A percentile compares a stretch with the other conserved stretches of the same genome.
Conservation (phyloP, 768 basidiomycete genomes). For the Coprinellus micaceus region DNA sequence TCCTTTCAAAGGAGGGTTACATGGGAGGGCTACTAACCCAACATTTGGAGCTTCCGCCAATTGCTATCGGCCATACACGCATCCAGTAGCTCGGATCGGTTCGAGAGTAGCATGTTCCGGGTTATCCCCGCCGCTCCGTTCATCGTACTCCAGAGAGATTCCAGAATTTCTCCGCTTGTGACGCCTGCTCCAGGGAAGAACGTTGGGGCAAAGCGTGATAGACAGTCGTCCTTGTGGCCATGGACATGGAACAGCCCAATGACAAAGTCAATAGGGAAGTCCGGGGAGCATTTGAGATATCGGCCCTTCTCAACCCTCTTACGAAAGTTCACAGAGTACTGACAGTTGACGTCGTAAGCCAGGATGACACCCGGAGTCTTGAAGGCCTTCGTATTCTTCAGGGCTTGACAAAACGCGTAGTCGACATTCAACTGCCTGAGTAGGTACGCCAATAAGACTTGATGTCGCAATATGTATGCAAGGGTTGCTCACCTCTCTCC, state of each 20-base stretch:
- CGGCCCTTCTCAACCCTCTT: constrained; percentile 3
- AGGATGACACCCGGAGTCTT: background rate
- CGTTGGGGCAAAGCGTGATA: constrained; percentile 15
- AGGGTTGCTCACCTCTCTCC: background rate
- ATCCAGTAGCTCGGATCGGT: constrained; percentile 18
- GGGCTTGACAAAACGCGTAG: background rate
- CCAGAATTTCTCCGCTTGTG: constrained; percentile 17
- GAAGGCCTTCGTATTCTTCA: background rate
- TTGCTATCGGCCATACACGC: constrained; percentile 23
- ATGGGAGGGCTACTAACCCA: constrained; percentile 6
- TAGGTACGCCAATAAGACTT: too few relatives aligned
- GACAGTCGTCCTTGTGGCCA: constrained; percentile 21
- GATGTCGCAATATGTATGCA: too few relatives aligned
- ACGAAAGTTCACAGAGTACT: constrained; percentile 11
- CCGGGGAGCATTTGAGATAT: background rate
- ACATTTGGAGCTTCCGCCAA: constrained; percentile 20
- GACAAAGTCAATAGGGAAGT: background rate
- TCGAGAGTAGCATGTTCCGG: constrained; percentile 8
- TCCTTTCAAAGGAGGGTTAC: background rate
- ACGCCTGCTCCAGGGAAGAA: constrained; percentile 12
- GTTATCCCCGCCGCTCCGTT: constrained; percentile 11
- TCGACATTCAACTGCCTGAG: constrained; percentile 7
- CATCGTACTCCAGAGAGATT: constrained; percentile 16
- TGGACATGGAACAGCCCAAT: constrained; percentile 21
- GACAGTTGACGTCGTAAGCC: constrained; percentile 14